Evolutionary conservation across 2,329 filamentous ascomycete species (phyloP).

Genomic region (Penicillium sp.): DNA sequence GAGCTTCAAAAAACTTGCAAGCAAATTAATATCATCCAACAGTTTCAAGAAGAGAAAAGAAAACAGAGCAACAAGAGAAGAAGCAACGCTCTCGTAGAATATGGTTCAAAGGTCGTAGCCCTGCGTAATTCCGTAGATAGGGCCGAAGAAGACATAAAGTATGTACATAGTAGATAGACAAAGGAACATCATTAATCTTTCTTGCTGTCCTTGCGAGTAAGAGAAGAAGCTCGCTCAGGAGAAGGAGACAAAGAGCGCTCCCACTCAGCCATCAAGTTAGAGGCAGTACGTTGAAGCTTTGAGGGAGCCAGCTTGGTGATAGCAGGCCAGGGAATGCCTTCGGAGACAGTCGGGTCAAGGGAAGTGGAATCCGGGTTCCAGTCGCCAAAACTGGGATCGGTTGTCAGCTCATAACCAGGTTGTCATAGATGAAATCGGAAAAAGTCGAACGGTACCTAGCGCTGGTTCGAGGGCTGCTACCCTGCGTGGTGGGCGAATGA

Average conservation of each 20-base stretch:
- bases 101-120: constrained; percentile 33
- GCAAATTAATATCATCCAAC: background rate
- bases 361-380: constrained; percentile 32
- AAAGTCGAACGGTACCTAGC: constrained; percentile 49
- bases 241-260: constrained; percentile 72
- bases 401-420: constrained; percentile 32
- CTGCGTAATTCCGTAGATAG: constrained; percentile 31
- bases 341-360: constrained; percentile 35
- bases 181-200: constrained; percentile 27
- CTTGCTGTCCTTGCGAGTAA: constrained; percentile 31
- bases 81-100: constrained; percentile 30
- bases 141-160: constrained; percentile 21
- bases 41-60: constrained; percentile 11
- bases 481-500: constrained; percentile 46
- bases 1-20: constrained; percentile 4
- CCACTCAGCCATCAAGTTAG: constrained; percentile 86
- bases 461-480: constrained; percentile 56
- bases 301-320: constrained; percentile 72
- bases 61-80: constrained; percentile 13
- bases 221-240: constrained; percentile 27
- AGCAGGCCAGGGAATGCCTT: constrained; percentile 64
- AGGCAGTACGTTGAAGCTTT: constrained; percentile 80
- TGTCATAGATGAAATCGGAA: constrained; percentile 28
- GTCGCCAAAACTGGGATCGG: constrained; percentile 39
- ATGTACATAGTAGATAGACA: constrained; percentile 21